A percentile compares a stretch with the other conserved stretches of the same genome.
phyloP scores from a whole-genome alignment of 2,329 filamentous ascomycete genomes.

The Apiospora pterosperma region DNA sequence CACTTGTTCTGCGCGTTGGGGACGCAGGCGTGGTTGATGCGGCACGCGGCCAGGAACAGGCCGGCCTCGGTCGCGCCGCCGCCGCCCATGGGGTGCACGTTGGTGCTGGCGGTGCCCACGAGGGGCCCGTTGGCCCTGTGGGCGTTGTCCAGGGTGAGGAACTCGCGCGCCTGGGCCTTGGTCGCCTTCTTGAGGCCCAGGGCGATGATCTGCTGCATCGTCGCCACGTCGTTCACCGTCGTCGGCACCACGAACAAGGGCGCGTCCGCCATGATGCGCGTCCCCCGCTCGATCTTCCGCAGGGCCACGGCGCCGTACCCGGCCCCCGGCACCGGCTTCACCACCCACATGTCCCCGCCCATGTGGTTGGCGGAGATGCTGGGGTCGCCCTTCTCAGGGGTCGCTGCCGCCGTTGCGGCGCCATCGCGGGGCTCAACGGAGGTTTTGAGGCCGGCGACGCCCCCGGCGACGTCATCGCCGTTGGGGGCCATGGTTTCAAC shows the following conservation, averaged over 20 bases:
- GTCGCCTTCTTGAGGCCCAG: slow-evolving; percentile 11
- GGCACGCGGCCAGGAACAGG: slow-evolving; percentile 17
- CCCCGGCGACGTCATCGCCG: neutral
- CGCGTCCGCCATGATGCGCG: slow-evolving; percentile 21
- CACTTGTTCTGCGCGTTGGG: slow-evolving; percentile 24
- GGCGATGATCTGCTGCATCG: slow-evolving; percentile 13
- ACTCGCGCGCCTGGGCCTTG: slow-evolving; percentile 6
- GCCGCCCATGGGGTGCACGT: slow-evolving; percentile 15
- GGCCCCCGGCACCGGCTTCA: slow-evolving; percentile 9
- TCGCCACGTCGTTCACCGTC: slow-evolving; percentile 11
- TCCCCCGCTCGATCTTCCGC: slow-evolving; percentile 17
- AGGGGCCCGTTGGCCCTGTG: slow-evolving; percentile 14
- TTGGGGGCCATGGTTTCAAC: neutral
- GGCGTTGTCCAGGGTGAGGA: slow-evolving; percentile 1
- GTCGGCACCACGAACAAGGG: slow-evolving; percentile 18
- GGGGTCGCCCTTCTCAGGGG: neutral
- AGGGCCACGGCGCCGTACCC: slow-evolving; percentile 22
- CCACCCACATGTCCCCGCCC: slow-evolving; percentile 3
- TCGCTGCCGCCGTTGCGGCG: neutral
- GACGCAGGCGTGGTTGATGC: slow-evolving; percentile 22
- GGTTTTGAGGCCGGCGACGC: neutral
- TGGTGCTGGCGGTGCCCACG: slow-evolving; percentile 19
- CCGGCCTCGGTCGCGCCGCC: slow-evolving; percentile 11
- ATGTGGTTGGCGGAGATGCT: neutral
- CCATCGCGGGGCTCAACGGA: neutral